Base-by-base conservation (phyloP, 106 monocot species). In the Dactylorhiza incarnata region DNA sequence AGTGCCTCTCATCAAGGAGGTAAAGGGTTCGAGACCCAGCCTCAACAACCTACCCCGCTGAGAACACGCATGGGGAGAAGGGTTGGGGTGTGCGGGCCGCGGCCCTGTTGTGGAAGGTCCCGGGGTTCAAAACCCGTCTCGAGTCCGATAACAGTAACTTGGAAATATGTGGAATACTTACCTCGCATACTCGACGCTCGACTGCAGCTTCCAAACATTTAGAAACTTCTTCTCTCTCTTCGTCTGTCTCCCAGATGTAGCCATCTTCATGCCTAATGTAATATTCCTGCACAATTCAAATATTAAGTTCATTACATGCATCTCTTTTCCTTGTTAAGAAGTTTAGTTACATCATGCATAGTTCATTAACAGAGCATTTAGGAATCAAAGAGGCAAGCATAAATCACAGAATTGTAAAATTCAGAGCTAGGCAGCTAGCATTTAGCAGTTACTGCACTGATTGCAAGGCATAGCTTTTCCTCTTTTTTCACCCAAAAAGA, bases 131-230 rank as follows among this genome's bases (percentile, higher is more conserved):
- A n/a, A n/a, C n/a, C n/a, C n/a, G n/a, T n/a, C n/a, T n/a, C n/a
- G n/a, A n/a, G n/a, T n/a, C n/a, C n/a, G n/a, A n/a, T n/a, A n/a
- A n/a, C n/a, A n/a, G n/a, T n/a, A n/a, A n/a, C n/a, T n/a, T n/a
- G n/a, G n/a, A n/a, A n/a, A n/a, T n/a, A n/a, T n/a, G n/a, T n/a
- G n/a, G n/a, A n/a, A n/a, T n/a, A 11, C 74, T 74, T 48, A 84
- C 88, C 84, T 88, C 91, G 25, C 86, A 88, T 49, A 82, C 80
- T 79, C 91, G 78, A 54, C 88, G 80, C 53, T 86, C 84, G 11
- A 91, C 84, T 74, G 91, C 91, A 81, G 91, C 91, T 56, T 86
- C 88, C 77, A 91, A 78, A 66, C 86, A 88, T 82, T 86, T 91
- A 16, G 74, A 45, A 73, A 91, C 79, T 58, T 49, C 65, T 46